phyloP scores from a whole-genome alignment of 208 protist genomes.

The Trichomonas tenax region DNA sequence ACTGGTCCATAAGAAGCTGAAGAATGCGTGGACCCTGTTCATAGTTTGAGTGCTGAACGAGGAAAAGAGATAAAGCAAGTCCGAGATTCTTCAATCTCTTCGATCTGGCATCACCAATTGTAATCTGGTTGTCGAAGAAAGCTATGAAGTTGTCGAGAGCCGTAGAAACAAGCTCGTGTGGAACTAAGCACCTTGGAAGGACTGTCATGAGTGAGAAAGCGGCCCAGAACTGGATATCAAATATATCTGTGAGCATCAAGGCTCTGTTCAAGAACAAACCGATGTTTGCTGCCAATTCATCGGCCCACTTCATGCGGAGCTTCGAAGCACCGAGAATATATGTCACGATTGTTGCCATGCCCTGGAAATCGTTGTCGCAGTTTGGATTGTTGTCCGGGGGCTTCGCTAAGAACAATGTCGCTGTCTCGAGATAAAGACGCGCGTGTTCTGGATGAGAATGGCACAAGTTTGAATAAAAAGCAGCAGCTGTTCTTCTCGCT shows the following conservation, averaged over 20 bases:
- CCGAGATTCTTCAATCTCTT: background rate
- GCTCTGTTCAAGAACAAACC: background rate
- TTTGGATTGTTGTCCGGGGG: conserved; percentile 2
- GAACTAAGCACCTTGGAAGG: background rate
- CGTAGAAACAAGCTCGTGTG: background rate
- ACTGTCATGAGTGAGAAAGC: background rate
- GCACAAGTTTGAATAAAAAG: background rate
- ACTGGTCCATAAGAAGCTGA: background rate
- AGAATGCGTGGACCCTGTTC: background rate
- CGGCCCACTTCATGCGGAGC: background rate
- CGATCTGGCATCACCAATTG: background rate
- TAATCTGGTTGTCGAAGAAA: background rate
- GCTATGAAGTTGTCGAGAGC: background rate
- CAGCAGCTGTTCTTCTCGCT: background rate
- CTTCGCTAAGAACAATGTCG: background rate
- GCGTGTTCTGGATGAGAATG: background rate
- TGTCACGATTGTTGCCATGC: background rate
- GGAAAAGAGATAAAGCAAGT: background rate
- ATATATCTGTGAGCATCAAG: background rate
- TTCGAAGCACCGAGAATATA: background rate
- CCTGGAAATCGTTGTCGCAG: background rate
- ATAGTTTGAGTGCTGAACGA: background rate
- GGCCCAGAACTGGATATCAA: background rate
- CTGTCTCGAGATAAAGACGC: background rate
- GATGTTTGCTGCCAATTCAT: background rate